These are phyloP conservation scores for Gossypium arboreum DNA, from an alignment of 345 rosid species.

Conservation along the genomic window DNA sequence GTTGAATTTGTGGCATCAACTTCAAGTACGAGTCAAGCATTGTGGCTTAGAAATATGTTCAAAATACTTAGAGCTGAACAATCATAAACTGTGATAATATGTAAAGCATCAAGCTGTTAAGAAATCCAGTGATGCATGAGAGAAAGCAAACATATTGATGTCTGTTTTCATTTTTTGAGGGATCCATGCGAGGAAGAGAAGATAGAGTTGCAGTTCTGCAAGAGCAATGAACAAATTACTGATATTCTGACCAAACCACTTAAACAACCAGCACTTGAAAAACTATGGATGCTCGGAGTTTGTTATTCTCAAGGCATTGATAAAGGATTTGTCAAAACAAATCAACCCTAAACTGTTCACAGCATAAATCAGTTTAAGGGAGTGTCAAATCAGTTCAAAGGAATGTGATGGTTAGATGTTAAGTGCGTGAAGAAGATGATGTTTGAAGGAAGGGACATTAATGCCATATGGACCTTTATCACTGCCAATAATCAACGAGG, in stretches of 20 bases:
- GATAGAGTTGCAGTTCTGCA: not conserved
- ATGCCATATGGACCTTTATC: no score
- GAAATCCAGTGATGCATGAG: not conserved
- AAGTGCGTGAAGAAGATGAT: no score
- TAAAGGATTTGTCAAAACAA: not conserved
- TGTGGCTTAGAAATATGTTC: not conserved
- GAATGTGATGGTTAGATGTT: not conserved
- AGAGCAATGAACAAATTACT: not conserved
- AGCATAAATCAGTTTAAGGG: not conserved
- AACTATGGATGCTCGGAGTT: not conserved
- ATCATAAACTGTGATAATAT: not conserved
- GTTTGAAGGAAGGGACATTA: no score
- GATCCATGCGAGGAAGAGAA: not conserved
- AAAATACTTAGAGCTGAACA: not conserved
- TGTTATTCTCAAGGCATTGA: not conserved
- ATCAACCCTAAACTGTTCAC: not conserved
- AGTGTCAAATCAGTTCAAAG: not conserved
- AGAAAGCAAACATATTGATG: not conserved
- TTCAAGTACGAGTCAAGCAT: not conserved
- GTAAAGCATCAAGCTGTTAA: not conserved
- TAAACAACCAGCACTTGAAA: not conserved
- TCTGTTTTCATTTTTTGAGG: not conserved
- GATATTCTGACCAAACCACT: not conserved
- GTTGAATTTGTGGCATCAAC: not conserved
- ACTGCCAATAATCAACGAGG: no score